A percentile compares a stretch with the other conserved stretches of the same genome.
phyloP scores from a whole-genome alignment of 179 eudicot genomes.

The Drosera spatulata region DNA sequence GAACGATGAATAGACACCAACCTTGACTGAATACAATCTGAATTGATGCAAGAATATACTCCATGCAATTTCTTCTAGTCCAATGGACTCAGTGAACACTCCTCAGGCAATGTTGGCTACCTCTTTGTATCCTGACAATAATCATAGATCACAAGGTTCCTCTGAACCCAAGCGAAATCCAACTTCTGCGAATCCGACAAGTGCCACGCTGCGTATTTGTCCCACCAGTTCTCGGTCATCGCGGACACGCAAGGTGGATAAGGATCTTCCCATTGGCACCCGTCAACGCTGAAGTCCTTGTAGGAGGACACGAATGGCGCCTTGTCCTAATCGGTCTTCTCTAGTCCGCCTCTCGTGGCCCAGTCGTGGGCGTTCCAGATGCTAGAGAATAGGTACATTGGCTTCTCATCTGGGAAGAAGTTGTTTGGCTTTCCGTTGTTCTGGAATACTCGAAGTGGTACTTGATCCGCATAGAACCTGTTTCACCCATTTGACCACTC shows the following conservation, averaged over 20 bases:
- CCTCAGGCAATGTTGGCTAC: conserved; percentile 50
- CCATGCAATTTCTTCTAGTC: conserved; percentile 3
- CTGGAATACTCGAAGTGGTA: conserved; percentile 73
- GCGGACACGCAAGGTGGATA: conserved; percentile 78
- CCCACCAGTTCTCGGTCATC: conserved; percentile 91
- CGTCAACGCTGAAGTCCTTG: conserved; percentile 74
- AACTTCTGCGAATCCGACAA: conserved; percentile 49
- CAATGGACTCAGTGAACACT: conserved; percentile 53
- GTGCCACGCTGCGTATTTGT: conserved; percentile 78
- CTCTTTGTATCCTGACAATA: conserved; percentile 62
- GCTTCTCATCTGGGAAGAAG: conserved; percentile 83
- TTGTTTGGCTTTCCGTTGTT: conserved; percentile 66
- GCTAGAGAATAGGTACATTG: conserved; percentile 97
- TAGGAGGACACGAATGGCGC: conserved; percentile 89
- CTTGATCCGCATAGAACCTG: conserved; percentile 74
- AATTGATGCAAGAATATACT: too few relatives aligned
- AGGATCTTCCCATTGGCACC: conserved; percentile 93
- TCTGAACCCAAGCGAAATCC: conserved; percentile 80
- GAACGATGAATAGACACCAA: too few relatives aligned
- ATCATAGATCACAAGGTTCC: conserved; percentile 71
- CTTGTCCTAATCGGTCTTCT: conserved; percentile 81
- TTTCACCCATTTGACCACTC: background rate
- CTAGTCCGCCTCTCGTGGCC: conserved; percentile 50
- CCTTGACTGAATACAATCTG: too few relatives aligned
- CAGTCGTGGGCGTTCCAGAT: conserved; percentile 60